Evolutionary conservation across 352 stramenopile genomes (phyloP), one percentile per base, ranked within the genome.

Genomic region (Phytophthora pseudosyringae): DNA sequence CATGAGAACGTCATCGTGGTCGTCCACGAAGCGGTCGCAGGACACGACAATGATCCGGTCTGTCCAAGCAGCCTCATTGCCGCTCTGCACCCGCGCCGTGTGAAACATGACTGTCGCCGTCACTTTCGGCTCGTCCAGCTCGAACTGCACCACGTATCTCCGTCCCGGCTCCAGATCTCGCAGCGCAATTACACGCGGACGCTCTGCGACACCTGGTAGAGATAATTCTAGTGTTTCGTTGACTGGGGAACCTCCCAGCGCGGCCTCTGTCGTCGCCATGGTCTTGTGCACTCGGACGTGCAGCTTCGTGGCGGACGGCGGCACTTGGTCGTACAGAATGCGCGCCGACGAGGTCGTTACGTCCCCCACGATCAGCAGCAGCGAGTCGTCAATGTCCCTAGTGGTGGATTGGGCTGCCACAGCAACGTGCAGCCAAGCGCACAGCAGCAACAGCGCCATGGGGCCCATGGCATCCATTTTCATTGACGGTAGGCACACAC

Each of bases 1-100:
- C 79, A 76, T 84, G 38, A 85, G 35, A 13, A 68, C 71, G 25
- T 90, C 79, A 32, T 90, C 78, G 26, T 64, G 36, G 55, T 90
- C 81, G 28, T 90, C 74, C 18, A 88, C 73, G 38, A 71, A 91
- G 25, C 82, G 78, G 45, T 91, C 82, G 33, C 82, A 91, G 0
- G 80, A 89, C 6, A 81, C 67, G 2, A 82, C 63, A 33, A 89
- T 54, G 29, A 89, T 63, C 25, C 69, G 62, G 28, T 68, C 56
- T 3, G 48, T 58, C 38, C 51, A 52, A 7, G 36, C 1, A 13
- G 29, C 26, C 36, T 36, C 47, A 8, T 45, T 12, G 21, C 21
- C 21, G 4, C 15, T 32, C 13, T 55, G 29, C 18, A 21, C 32
- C 44, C 45, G 26, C 18, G 56, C 43, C 0, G 56, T 71, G 18